Conservation (phyloP, 495 filamentous ascomycete species). For the Penicillium ochrochloron region DNA sequence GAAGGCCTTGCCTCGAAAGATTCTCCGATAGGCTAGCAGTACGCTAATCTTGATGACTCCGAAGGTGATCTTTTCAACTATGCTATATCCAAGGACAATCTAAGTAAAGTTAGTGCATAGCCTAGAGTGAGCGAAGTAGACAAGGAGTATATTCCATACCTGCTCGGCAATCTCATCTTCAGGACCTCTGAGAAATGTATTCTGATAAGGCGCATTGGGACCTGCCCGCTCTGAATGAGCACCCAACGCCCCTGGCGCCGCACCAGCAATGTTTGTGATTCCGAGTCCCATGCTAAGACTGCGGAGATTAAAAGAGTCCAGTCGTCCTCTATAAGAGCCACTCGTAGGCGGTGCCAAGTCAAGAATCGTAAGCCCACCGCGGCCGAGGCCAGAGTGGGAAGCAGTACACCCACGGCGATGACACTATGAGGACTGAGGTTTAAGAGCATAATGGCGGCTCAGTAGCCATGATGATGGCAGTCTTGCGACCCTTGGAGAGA, state of each 20-base stretch:
- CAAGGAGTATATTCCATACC: not conserved
- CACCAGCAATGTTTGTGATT: not conserved
- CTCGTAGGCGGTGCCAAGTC: not conserved
- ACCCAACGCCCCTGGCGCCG: not conserved
- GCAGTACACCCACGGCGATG: not conserved
- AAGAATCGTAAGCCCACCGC: not conserved
- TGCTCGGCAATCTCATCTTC: conserved; percentile 18
- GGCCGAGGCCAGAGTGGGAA: not conserved
- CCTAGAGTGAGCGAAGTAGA: not conserved
- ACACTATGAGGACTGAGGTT: not conserved
- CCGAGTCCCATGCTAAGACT: not conserved
- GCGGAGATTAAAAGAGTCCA: not conserved
- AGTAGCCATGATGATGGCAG: not conserved
- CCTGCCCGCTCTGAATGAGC: not conserved
- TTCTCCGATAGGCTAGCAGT: conserved; percentile 17
- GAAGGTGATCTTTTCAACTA: conserved; percentile 21
- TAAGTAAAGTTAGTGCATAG: not conserved
- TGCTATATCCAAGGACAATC: conserved; percentile 25
- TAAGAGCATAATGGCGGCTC: not conserved
- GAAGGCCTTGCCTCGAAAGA: conserved; percentile 16
- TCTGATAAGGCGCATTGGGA: not conserved
- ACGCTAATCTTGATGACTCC: conserved; percentile 21
- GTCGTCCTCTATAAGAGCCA: not conserved
- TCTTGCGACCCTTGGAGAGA: not conserved
- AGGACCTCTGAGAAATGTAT: not conserved